Base-by-base conservation (phyloP, 176 grass and related monocot species). In the Typha latifolia region DNA sequence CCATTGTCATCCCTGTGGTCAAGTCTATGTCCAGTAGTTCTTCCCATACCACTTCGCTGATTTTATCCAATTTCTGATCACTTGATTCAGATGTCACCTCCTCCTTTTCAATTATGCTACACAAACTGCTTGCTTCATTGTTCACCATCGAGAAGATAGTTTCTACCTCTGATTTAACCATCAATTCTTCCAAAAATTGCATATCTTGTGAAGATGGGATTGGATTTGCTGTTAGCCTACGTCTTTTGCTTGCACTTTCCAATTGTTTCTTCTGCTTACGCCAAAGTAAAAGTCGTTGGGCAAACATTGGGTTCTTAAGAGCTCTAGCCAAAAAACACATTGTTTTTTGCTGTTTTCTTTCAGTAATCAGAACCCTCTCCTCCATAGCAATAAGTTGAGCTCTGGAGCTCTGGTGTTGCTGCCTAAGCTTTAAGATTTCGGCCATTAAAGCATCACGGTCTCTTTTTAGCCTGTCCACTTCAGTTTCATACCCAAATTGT, bases 341-440 rank as follows among this genome's bases (percentile, higher is more conserved):
- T 47, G 34, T 62, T n/a, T 62, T 22, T 51, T 86, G 74, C 51
- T 74, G 84, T 14, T 66, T 78, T 49, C 74, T 86, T 66, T 86
- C 84, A 14, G 64, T 86, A 66, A 16, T 52, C 32, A 31, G 31
- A 67, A 86, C 16, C 70, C 70, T 78, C 55, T 86, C 66, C 70
- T 86, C 74, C 66, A 86, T 63, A 65, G 84, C 78, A 49, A 62
- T 51, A 27, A 86, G 79, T 52, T 82, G 74, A 52, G 74, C 62
- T 71, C 66, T 74, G 50, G 66, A 74, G 12, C 27, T 74, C 21
- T 14, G 67, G 61, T 66, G 69, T 63, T 78, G 51, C 62, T 74
- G 29, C 69, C 48, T 51, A 10, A 78, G 84, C 24, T 13, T 82
- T 12, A 78, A 12, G 70, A 86, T 29, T 70, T 86, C 84, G 5